Percentiles rank a stretch among this genome's conserved stretches.
Conservation (phyloP, 495 filamentous ascomycete genomes). For the Xylaria bambusicola region DNA sequence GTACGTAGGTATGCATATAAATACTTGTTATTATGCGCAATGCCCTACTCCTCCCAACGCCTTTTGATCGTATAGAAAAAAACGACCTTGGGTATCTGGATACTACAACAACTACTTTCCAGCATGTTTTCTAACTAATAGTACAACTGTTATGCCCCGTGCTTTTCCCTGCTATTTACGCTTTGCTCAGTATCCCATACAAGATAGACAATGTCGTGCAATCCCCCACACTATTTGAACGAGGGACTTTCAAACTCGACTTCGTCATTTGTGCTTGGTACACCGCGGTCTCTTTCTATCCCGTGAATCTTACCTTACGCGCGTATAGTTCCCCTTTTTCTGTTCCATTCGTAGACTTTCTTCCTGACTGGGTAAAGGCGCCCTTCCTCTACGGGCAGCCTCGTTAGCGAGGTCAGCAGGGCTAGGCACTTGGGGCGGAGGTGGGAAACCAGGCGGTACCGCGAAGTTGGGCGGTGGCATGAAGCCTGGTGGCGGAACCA, state of each 20-base stretch:
- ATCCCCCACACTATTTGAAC: no score
- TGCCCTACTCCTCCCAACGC: not conserved
- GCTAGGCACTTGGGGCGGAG: slow-evolving; percentile 35
- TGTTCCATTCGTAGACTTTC: slow-evolving; percentile 79
- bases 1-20: no score
- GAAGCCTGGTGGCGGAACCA: slow-evolving; percentile 46
- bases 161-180: no score
- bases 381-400: slow-evolving; percentile 54
- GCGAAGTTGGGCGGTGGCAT: slow-evolving; percentile 55
- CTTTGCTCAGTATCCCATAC: no score
- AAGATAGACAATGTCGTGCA: no score
- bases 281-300: not conserved
- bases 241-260: not conserved
- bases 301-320: slow-evolving; percentile 40
- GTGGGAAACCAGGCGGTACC: slow-evolving; percentile 52
- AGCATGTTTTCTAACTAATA: no score
- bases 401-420: slow-evolving; percentile 29
- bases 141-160: no score
- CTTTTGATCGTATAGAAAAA: no score
- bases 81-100: slow-evolving; percentile 7
- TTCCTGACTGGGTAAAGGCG: slow-evolving; percentile 77
- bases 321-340: slow-evolving; percentile 63
- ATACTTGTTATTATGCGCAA: no score
- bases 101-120: not conserved
- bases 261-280: not conserved